phyloP scores from a whole-genome alignment of 2,329 filamentous ascomycete species.

The Colletotrichum sp. region DNA sequence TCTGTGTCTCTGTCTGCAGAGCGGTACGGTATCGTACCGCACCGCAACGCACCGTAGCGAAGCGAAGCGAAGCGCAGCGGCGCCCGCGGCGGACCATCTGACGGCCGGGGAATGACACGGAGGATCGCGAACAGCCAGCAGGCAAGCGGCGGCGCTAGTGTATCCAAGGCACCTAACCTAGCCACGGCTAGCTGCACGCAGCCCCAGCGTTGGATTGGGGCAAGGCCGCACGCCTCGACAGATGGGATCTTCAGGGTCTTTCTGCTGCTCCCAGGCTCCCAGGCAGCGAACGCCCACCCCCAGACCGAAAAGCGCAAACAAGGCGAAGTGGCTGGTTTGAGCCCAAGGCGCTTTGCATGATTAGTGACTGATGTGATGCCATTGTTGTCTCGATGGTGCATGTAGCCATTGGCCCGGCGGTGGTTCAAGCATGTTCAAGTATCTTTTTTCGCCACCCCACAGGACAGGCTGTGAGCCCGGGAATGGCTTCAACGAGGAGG shows the following conservation, averaged over 20 bases:
- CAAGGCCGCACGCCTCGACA: slow-evolving; percentile 4
- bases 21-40: slow-evolving; percentile 7
- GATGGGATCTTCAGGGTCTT: slow-evolving; percentile 20
- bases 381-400: neutral
- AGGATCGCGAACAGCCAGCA: slow-evolving; percentile 2
- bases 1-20: neutral
- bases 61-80: neutral
- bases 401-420: neutral
- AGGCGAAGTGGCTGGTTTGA: neutral
- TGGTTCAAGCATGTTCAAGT: neutral
- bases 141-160: slow-evolving; percentile 6
- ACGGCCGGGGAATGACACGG: slow-evolving; percentile 17
- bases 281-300: neutral
- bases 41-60: neutral
- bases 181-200: slow-evolving; percentile 11
- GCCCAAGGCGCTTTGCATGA: neutral
- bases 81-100: slow-evolving; percentile 10
- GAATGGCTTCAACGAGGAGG: neutral
- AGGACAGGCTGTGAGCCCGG: neutral
- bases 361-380: neutral
- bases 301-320: neutral
- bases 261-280: neutral
- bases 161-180: neutral
- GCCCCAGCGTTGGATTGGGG: slow-evolving; percentile 3
- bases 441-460: neutral